Percentiles rank a stretch among this genome's conserved stretches.
phyloP scores from a whole-genome alignment of 2,329 filamentous ascomycete genomes.

The Fusarium torulosum region DNA sequence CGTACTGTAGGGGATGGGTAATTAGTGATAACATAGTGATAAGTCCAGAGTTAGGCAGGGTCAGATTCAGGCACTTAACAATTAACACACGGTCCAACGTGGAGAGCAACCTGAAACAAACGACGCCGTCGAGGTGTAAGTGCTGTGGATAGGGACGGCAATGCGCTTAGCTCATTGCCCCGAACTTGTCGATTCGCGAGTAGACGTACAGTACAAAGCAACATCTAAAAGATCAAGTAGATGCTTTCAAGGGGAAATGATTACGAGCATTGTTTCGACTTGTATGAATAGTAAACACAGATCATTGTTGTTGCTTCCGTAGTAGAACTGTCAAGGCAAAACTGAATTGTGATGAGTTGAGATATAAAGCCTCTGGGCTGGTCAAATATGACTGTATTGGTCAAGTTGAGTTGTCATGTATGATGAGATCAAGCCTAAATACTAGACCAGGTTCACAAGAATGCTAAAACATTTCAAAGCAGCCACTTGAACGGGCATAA shows the following conservation, averaged over 20 bases:
- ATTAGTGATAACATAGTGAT: neutral
- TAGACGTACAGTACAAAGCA: neutral
- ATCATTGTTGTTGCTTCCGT: too few species aligned
- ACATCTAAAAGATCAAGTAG: neutral
- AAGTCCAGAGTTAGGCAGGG: slow-evolving; percentile 4
- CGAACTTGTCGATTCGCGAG: slow-evolving; percentile 7
- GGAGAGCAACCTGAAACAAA: slow-evolving; percentile 47
- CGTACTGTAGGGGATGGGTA: neutral
- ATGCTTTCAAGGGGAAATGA: too few species aligned
- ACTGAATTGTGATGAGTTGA: neutral
- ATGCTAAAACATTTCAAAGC: neutral
- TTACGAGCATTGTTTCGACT: too few species aligned
- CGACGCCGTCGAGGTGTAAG: slow-evolving; percentile 34
- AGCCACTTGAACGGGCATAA: neutral
- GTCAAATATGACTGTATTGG: neutral
- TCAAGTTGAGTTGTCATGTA: slow-evolving; percentile 10
- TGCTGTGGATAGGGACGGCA: slow-evolving; percentile 25
- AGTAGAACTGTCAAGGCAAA: neutral
- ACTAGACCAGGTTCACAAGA: neutral
- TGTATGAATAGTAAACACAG: too few species aligned
- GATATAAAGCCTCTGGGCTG: neutral
- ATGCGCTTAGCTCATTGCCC: slow-evolving; percentile 14
- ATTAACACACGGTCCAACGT: slow-evolving; percentile 39
- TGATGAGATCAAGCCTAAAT: neutral
- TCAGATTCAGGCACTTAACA: neutral